Conservation (phyloP, 2,329 filamentous ascomycete species). For the Balansia obtecta region DNA sequence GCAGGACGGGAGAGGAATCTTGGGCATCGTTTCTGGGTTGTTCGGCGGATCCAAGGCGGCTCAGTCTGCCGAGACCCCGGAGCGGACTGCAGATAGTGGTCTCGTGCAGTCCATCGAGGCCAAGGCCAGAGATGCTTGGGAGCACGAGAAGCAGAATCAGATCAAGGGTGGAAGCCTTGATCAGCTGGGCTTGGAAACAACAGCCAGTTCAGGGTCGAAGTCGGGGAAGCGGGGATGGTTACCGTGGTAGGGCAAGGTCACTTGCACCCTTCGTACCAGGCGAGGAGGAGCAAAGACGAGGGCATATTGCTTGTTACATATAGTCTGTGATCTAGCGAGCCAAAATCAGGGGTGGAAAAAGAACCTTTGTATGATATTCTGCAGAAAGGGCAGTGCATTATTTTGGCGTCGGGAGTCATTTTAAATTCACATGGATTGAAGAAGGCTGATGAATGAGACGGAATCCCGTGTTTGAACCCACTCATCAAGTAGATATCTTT, state of each 20-base stretch:
- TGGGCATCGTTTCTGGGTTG: constrained; percentile 21
- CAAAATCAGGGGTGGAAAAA: constrained; percentile 5
- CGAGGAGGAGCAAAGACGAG: constrained; percentile 6
- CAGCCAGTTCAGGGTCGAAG: constrained; percentile 11
- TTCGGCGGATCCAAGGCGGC: constrained; percentile 12
- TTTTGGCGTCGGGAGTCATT: constrained; percentile 28
- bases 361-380: constrained; percentile 28
- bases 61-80: constrained; percentile 9
- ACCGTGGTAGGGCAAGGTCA: constrained; percentile 20
- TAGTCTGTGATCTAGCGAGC: constrained; percentile 5
- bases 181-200: constrained; percentile 29
- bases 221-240: constrained; percentile 37
- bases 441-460: too few species aligned
- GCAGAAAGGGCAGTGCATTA: constrained; percentile 33
- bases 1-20: constrained; percentile 22
- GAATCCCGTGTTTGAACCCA: too few species aligned
- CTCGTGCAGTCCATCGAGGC: constrained; percentile 17
- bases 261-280: too few species aligned
- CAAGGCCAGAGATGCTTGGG: constrained; percentile 32
- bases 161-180: constrained; percentile 37
- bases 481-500: too few species aligned
- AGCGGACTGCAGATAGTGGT: constrained; percentile 8
- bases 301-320: not conserved
- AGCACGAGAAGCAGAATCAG: constrained; percentile 39
- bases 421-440: constrained; percentile 16